phyloP scores from a whole-genome alignment of 192 early-diverging fungal species.

The Geranomyces michiganensis region DNA sequence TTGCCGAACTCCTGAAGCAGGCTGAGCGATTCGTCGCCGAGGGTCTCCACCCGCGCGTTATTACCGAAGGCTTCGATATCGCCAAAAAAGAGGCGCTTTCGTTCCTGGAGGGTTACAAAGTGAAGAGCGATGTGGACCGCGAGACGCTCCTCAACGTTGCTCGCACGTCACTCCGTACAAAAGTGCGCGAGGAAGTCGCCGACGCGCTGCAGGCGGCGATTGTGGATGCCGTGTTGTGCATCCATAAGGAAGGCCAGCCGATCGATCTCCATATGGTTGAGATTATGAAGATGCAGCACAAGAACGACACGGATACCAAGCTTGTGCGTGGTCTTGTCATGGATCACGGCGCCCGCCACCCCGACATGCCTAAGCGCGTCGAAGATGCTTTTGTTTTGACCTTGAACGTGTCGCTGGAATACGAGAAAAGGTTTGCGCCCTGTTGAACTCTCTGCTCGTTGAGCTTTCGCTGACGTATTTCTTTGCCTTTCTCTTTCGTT shows the following conservation, averaged over 20 bases:
- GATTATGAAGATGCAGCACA: conserved; percentile 99
- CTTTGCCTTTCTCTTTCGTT: not conserved
- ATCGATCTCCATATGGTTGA: conserved; percentile 99
- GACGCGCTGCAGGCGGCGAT: conserved; percentile 92
- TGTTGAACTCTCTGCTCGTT: conserved; percentile 7
- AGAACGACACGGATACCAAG: conserved; percentile 94
- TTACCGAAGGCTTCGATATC: conserved; percentile 96
- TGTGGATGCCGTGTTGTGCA: conserved; percentile 93
- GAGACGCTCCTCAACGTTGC: conserved; percentile 88
- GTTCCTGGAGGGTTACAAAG: conserved; percentile 91
- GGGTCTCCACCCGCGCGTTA: conserved; percentile 92
- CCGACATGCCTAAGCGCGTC: conserved; percentile 97
- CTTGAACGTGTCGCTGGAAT: conserved; percentile 96
- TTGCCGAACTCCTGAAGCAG: conserved; percentile 97
- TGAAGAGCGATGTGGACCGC: conserved; percentile 79
- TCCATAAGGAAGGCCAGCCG: conserved; percentile 76
- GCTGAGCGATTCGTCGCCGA: conserved; percentile 90
- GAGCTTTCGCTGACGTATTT: not conserved
- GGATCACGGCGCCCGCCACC: conserved; percentile 98
- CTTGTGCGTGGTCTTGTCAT: conserved; percentile 93
- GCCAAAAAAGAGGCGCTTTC: conserved; percentile 93
- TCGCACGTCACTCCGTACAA: conserved; percentile 94
- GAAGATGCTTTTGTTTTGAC: conserved; percentile 89
- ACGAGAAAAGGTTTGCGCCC: conserved; percentile 85
- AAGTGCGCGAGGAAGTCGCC: conserved; percentile 88